These are phyloP conservation scores for Cystobasidium sp. DNA, from an alignment of 1,284 basidiomycete species.

Conservation along the genomic window DNA sequence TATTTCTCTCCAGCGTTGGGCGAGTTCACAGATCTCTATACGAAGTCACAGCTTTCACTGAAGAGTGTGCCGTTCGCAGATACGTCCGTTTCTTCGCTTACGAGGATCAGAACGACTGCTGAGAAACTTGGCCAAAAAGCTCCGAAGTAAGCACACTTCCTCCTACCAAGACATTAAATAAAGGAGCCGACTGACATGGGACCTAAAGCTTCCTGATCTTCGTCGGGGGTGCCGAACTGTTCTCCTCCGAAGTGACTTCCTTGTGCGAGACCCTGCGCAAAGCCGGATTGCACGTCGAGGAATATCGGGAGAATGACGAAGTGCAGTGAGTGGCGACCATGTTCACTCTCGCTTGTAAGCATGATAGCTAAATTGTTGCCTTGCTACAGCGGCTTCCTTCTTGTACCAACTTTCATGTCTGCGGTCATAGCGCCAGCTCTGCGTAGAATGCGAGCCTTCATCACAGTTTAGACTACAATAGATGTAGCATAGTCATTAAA, in stretches of 20 bases:
- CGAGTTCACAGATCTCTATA: neutral
- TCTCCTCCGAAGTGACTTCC: conserved; percentile 44
- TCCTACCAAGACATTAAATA: too few relatives aligned
- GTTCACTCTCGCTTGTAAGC: neutral
- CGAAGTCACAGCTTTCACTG: neutral
- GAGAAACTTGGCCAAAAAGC: conserved; percentile 15
- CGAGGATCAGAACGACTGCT: conserved; percentile 11
- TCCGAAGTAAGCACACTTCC: conserved; percentile 9
- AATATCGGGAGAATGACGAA: conserved; percentile 45
- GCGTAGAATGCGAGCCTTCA: conserved; percentile 42
- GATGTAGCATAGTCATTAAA: conserved; percentile 11
- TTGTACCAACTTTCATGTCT: conserved; percentile 50
- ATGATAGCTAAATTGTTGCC: neutral
- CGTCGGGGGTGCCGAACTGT: conserved; percentile 47
- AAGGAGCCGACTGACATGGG: neutral
- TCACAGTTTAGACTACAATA: too few relatives aligned
- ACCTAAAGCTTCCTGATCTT: conserved; percentile 22
- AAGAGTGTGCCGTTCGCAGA: neutral
- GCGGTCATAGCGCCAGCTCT: conserved; percentile 37
- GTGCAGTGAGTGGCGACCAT: conserved; percentile 41
- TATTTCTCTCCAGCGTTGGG: conserved; percentile 1
- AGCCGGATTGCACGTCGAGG: conserved; percentile 41
- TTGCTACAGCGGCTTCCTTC: conserved; percentile 43
- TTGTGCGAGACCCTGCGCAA: conserved; percentile 40
- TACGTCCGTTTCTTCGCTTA: conserved; percentile 31